Evolutionary conservation across 495 filamentous ascomycete genomes (phyloP).

Genomic region (Ascodesmis nigricans): DNA sequence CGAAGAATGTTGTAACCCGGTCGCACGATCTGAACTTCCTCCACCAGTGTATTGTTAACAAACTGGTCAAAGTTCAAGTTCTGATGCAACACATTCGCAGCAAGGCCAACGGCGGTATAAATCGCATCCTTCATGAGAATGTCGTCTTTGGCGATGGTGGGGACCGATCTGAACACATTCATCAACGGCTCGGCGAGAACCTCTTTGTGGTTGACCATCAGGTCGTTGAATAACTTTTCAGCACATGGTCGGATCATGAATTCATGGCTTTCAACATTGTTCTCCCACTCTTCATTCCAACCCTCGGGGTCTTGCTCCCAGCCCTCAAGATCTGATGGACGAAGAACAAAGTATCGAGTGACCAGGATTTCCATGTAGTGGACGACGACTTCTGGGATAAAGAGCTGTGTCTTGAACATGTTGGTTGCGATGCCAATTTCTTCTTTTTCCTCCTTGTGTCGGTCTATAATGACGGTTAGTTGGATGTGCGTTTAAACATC

Average conservation of each 20-base stretch:
- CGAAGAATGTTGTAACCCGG: constrained; percentile 70
- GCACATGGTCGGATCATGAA: constrained; percentile 76
- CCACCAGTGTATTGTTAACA: constrained; percentile 46
- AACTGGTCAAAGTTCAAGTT: constrained; percentile 64
- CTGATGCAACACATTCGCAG: constrained; percentile 47
- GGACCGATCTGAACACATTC: constrained; percentile 51
- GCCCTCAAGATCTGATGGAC: constrained; percentile 58
- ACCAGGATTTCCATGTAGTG: constrained; percentile 66
- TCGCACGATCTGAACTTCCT: constrained; percentile 54
- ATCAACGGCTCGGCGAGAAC: constrained; percentile 54
- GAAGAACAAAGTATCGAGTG: constrained; percentile 70
- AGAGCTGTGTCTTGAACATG: constrained; percentile 40
- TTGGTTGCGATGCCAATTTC: constrained; percentile 35
- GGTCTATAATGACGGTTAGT: constrained; percentile 23
- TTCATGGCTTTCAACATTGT: constrained; percentile 57
- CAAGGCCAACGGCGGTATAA: constrained; percentile 75
- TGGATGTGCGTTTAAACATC: no score
- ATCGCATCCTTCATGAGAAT: constrained; percentile 76
- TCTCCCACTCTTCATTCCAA: constrained; percentile 73
- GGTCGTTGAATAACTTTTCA: constrained; percentile 80
- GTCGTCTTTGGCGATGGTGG: constrained; percentile 43
- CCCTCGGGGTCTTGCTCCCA: constrained; percentile 88
- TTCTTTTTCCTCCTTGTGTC: constrained; percentile 29
- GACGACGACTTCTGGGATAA: constrained; percentile 49
- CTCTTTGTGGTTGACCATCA: constrained; percentile 66